Conservation (phyloP, 306 rosid genomes). For the Medicago ruthenica region DNA sequence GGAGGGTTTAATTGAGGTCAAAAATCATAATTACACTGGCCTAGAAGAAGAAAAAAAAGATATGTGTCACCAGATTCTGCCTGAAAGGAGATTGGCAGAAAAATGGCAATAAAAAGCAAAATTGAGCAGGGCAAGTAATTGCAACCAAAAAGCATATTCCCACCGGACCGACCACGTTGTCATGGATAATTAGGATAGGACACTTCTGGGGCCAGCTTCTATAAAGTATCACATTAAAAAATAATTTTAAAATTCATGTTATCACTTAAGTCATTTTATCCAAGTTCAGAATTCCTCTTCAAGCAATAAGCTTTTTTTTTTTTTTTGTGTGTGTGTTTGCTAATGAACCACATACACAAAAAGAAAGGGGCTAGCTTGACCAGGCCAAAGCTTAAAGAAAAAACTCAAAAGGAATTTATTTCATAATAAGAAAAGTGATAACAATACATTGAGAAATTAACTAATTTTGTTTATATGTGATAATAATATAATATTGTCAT, state of each 20-base stretch:
- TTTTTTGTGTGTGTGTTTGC: background rate
- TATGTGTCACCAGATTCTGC: slow-evolving; percentile 26
- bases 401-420: no score
- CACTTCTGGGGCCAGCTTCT: slow-evolving; percentile 49
- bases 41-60: no score
- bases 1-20: background rate
- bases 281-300: slow-evolving; percentile 15
- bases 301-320: slow-evolving; percentile 10
- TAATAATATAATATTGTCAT: background rate
- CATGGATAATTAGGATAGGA: slow-evolving; percentile 35
- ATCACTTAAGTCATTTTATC: background rate
- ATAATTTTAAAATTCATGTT: background rate
- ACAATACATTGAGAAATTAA: no score
- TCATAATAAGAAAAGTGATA: no score
- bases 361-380: slow-evolving; percentile 9
- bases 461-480: background rate
- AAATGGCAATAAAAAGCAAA: slow-evolving; percentile 19
- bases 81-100: slow-evolving; percentile 29
- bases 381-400: no score
- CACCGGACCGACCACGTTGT: slow-evolving; percentile 40
- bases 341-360: slow-evolving; percentile 9
- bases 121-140: slow-evolving; percentile 39
- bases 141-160: slow-evolving; percentile 31
- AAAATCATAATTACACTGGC: no score
- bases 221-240: slow-evolving; percentile 19